phyloP scores from a whole-genome alignment of 1,139 yeast genomes.

The Candida frijolesensis region DNA sequence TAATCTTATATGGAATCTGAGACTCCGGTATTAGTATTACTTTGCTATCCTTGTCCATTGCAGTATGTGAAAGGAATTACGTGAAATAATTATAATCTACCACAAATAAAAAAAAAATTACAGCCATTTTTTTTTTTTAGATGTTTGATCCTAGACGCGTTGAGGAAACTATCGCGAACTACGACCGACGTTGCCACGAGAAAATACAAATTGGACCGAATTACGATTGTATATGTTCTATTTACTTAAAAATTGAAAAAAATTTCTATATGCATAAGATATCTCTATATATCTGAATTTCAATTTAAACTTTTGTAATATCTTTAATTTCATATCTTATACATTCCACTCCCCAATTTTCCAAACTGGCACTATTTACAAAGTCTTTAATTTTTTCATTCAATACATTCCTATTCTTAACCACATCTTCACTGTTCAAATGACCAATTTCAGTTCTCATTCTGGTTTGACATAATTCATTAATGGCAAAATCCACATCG shows the following conservation, averaged over 20 bases:
- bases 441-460: slow-evolving; percentile 91
- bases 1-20: slow-evolving; percentile 17
- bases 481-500: slow-evolving; percentile 82
- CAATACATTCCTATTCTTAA: slow-evolving; percentile 72
- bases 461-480: slow-evolving; percentile 87
- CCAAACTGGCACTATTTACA: slow-evolving; percentile 80
- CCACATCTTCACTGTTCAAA: slow-evolving; percentile 73
- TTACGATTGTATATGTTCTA: background rate
- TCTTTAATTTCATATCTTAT: slow-evolving; percentile 86
- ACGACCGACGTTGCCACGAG: too few species aligned
- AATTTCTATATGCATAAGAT: background rate
- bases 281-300: background rate
- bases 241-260: background rate
- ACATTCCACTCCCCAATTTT: slow-evolving; percentile 82
- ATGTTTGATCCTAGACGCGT: background rate
- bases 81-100: background rate
- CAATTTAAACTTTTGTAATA: slow-evolving; percentile 30
- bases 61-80: background rate
- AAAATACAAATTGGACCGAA: too few species aligned
- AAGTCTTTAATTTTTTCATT: slow-evolving; percentile 76
- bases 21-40: slow-evolving; percentile 13
- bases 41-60: slow-evolving; percentile 14
- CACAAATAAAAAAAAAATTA: background rate
- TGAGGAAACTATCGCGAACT: background rate
- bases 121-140: too few species aligned